These are phyloP conservation scores for Sanghuangporus baumii DNA, from an alignment of 1,284 basidiomycete genomes.

Conservation along the genomic window DNA sequence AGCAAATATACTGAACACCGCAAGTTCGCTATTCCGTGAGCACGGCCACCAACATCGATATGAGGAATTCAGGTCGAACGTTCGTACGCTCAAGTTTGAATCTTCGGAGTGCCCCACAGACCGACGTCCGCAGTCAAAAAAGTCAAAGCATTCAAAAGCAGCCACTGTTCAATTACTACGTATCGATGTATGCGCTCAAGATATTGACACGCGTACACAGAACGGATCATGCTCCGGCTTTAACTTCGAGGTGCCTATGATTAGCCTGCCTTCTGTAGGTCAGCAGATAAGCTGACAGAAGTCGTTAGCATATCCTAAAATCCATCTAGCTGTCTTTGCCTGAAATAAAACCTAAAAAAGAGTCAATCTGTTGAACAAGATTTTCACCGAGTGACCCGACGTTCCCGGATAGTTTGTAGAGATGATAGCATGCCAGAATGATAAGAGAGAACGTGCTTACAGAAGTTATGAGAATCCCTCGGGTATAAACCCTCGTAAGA, in stretches of 20 bases:
- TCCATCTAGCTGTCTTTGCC: too few species aligned
- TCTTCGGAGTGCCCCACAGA: not conserved
- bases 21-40: too few species aligned
- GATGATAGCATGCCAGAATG: too few species aligned
- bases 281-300: too few species aligned
- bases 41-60: too few species aligned
- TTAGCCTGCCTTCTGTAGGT: too few species aligned
- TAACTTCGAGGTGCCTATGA: too few species aligned
- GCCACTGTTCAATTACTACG: not conserved
- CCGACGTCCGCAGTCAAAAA: not conserved
- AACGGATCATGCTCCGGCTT: not conserved
- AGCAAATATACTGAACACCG: not conserved
- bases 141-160: not conserved
- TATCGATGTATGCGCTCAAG: not conserved
- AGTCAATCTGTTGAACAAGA: not conserved
- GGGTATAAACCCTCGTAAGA: not conserved
- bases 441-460: too few species aligned
- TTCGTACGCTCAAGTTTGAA: not conserved
- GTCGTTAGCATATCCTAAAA: too few species aligned
- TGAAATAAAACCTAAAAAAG: too few species aligned
- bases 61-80: too few species aligned
- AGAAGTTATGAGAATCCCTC: not conserved
- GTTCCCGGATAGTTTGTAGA: not conserved
- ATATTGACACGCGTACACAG: not conserved
- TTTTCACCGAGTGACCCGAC: not conserved